Conservation (phyloP, 768 basidiomycete species). For the Tephrocybe sp. region DNA sequence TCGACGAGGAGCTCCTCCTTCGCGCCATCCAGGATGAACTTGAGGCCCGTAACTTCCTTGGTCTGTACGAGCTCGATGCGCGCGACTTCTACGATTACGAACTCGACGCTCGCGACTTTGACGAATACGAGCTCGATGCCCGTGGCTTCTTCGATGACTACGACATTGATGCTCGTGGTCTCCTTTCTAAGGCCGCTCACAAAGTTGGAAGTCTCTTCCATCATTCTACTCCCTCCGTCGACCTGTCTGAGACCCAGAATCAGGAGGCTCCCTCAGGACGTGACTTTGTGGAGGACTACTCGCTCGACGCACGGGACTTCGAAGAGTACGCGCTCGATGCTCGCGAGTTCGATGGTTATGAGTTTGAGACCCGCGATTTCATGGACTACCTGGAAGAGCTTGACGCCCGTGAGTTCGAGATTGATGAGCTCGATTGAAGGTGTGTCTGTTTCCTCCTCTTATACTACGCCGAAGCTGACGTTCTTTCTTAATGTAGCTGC, state of each 20-base stretch:
- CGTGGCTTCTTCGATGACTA: neutral
- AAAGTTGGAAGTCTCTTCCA: neutral
- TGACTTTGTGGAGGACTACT: too few relatives aligned
- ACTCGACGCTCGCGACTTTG: slow-evolving; percentile 3
- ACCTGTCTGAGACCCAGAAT: too few relatives aligned
- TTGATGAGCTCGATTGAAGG: slow-evolving; percentile 8
- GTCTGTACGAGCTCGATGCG: too few relatives aligned
- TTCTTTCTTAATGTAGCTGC: too few relatives aligned
- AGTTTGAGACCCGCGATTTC: too few relatives aligned
- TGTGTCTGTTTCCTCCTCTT: neutral
- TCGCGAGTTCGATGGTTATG: slow-evolving; percentile 2
- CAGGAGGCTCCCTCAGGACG: neutral
- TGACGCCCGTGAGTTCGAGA: slow-evolving; percentile 7
- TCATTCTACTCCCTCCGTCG: too few relatives aligned
- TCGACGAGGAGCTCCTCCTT: slow-evolving; percentile 7
- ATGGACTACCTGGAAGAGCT: slow-evolving; percentile 6
- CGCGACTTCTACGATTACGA: neutral
- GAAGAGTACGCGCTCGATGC: neutral
- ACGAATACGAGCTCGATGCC: slow-evolving; percentile 1
- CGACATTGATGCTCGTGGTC: neutral
- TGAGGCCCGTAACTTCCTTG: neutral
- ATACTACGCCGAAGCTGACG: neutral
- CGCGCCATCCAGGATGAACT: neutral
- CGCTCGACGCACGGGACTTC: too few relatives aligned
- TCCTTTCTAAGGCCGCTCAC: neutral